A percentile compares a stretch with the other conserved stretches of the same genome.
Conservation (phyloP, 2,329 filamentous ascomycete species). For the Fusarium sp. region DNA sequence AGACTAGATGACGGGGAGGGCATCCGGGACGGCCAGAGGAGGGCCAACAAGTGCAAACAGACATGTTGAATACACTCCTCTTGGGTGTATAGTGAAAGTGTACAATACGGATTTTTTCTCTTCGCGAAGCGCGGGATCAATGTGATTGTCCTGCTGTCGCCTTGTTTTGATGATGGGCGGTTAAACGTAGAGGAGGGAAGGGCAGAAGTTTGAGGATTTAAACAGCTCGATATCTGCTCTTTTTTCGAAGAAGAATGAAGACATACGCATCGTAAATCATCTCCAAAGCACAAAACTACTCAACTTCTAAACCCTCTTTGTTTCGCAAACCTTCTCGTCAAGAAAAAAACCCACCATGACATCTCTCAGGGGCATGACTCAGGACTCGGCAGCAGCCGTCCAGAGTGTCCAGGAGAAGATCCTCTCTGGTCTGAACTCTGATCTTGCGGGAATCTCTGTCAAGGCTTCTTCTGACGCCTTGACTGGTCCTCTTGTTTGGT, state of each 20-base stretch:
- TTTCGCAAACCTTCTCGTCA: background rate
- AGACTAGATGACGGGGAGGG: slow-evolving; percentile 18
- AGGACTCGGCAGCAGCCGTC: slow-evolving; percentile 11
- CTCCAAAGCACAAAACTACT: background rate
- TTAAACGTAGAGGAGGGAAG: background rate
- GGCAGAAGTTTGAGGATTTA: slow-evolving; percentile 20
- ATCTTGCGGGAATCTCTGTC: slow-evolving; percentile 5
- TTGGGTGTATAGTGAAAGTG: background rate
- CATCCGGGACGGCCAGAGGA: slow-evolving; percentile 12
- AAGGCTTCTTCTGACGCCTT: slow-evolving; percentile 23
- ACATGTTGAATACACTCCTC: background rate
- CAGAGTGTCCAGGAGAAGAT: slow-evolving; percentile 9
- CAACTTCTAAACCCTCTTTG: background rate
- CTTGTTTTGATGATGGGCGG: background rate
- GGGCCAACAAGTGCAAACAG: background rate
- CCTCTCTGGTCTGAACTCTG: slow-evolving; percentile 25
- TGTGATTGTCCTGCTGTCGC: slow-evolving; percentile 19
- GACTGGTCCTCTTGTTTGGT: slow-evolving; percentile 40
- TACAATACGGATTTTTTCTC: background rate
- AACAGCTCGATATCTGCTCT: slow-evolving; percentile 12
- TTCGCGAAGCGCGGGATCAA: slow-evolving; percentile 9
- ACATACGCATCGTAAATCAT: background rate
- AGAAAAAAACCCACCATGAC: slow-evolving; percentile 5
- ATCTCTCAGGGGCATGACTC: slow-evolving; percentile 18
- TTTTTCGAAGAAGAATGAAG: slow-evolving; percentile 7